phyloP scores from a whole-genome alignment of 768 basidiomycete species.

The Mycena olivaceomarginata region DNA sequence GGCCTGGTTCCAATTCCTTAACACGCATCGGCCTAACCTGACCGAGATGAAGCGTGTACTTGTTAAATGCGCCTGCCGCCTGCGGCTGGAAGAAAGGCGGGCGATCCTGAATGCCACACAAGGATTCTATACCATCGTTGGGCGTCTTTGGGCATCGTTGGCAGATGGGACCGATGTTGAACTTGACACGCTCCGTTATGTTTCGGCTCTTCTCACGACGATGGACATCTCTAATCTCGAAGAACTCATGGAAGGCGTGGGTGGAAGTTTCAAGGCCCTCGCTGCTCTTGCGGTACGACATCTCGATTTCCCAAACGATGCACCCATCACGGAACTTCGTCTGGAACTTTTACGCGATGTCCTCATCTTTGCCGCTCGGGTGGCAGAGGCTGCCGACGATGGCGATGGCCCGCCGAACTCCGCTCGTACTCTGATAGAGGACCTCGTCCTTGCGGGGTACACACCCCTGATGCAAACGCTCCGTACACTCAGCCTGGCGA shows the following conservation, averaged over 20 bases:
- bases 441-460: background rate
- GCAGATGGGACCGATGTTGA: background rate
- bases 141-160: background rate
- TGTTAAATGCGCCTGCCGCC: background rate
- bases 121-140: slow-evolving; percentile 10
- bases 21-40: background rate
- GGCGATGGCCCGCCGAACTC: background rate
- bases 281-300: background rate
- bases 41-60: background rate
- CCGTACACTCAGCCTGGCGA: background rate
- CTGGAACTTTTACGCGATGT: background rate
- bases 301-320: background rate
- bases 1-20: slow-evolving; percentile 20
- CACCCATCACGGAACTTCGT: background rate
- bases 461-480: background rate
- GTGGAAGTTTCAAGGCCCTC: background rate
- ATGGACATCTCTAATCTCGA: background rate
- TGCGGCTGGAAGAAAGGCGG: background rate
- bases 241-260: slow-evolving; percentile 6
- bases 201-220: background rate
- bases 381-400: background rate
- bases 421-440: background rate
- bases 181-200: background rate
- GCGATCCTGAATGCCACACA: background rate
- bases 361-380: background rate